Base-by-base conservation (phyloP, 1,284 basidiomycete genomes). In the Phellopilus nigrolimitatus region DNA sequence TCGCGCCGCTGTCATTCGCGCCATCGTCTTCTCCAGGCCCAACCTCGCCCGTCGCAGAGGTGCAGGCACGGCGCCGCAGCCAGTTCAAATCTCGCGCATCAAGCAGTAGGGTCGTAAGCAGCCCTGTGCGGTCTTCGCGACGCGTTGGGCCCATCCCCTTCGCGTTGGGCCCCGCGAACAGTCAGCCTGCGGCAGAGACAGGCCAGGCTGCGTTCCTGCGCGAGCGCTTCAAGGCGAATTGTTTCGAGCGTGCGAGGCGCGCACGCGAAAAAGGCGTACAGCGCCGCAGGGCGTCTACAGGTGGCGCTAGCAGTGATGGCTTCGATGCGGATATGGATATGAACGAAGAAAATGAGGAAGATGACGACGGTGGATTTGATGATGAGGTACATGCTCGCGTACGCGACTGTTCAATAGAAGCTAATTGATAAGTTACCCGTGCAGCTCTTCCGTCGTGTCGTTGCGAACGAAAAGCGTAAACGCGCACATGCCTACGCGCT, bases 381-480 rank as follows among this genome's bases (percentile, higher is more conserved):
- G 83, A 86, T 54, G 82, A 84, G 71, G 82, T 80, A 34, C 38
- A 64, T 49, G 44, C 51, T 43, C 27, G 15, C 38, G 13, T 19
- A 38, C n/a, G 2, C 19, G 21, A 30, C 33, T 43, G 37, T 49
- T 45, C 39, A 36, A 36, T 24, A 53, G 37, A 47, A 3, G n/a
- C 17, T 13, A 34, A 27, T 7, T 22, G 31, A 49, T 55, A 25
- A 53, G 34, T n/a, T 33, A 10, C 40, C 25, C 45, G 10, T 28
- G 30, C 40, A 87, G 84, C 69, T 87, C n/a, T 84, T 83, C 59
- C 69, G 72, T 22, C 73, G 84, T 40, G 81, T 87, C 25, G 70
- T 87, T 62, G 67, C 70, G 6, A 78, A 73, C 56, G 66, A 75
- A 15, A 72, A 70, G 34, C 68, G 72, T 8, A 80, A 75, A 57